A percentile compares a stretch with the other conserved stretches of the same genome.
phyloP scores from a whole-genome alignment of 768 basidiomycete genomes.

The Leccinum disarticulatum region DNA sequence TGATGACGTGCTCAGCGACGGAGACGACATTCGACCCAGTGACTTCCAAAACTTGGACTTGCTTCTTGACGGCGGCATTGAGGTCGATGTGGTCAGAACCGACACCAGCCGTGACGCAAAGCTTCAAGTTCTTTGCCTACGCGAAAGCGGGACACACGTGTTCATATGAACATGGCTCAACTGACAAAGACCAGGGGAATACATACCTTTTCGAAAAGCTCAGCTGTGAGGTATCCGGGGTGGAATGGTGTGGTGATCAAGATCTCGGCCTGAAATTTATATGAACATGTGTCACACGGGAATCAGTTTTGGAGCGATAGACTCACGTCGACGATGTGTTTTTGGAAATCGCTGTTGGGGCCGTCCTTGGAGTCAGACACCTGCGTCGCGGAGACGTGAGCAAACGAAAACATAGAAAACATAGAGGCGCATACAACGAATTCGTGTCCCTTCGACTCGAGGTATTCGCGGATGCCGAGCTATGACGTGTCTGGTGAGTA shows the following conservation, averaged over 20 bases:
- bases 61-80: conserved; percentile 78
- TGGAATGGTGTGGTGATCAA: conserved; percentile 87
- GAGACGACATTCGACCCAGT: conserved; percentile 90
- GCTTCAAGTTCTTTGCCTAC: conserved; percentile 84
- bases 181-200: background rate
- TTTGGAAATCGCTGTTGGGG: conserved; percentile 76
- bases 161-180: conserved; percentile 6
- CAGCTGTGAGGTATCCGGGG: conserved; percentile 78
- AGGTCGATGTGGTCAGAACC: conserved; percentile 91
- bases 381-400: conserved; percentile 33
- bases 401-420: background rate
- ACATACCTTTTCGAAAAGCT: conserved; percentile 64
- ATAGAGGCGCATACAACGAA: conserved; percentile 48
- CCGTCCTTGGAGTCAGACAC: conserved; percentile 85
- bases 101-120: conserved; percentile 89
- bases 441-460: conserved; percentile 72
- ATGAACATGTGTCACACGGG: conserved; percentile 12
- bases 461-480: conserved; percentile 73
- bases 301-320: background rate
- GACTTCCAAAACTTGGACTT: conserved; percentile 82
- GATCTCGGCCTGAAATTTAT: conserved; percentile 59
- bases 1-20: conserved; percentile 88
- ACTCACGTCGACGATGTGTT: conserved; percentile 75
- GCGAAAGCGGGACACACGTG: conserved; percentile 1
- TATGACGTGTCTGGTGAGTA: conserved; percentile 27